Base-by-base conservation (phyloP, 1,284 basidiomycete species). In the Psilocybe mexicana region DNA sequence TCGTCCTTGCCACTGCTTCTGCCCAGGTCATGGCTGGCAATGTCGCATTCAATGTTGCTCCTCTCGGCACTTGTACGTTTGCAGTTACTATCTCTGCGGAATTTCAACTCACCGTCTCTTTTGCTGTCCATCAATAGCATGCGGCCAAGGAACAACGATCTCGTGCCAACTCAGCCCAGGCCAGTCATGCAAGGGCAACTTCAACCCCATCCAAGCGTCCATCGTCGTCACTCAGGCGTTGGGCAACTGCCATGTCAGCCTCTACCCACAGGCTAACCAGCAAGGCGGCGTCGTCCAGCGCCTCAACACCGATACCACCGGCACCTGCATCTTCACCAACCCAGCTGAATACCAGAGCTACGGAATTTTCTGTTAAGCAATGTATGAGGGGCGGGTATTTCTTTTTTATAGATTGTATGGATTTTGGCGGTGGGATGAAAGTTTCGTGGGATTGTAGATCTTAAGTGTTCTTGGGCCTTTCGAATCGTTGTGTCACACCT, bases 171-270 rank as follows among this genome's bases (percentile, higher is more conserved):
- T 43, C 2, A 49, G 52, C 35, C 57, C 57, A n/a, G 53, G 57
- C 28, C 28, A 44, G 14, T 43, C 57, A 23, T 59, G 57, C 48
- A 59, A 59, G 47, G 57, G 53, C n/a, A 59, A 54, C 43, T 59
- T 59, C 48, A 51, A 46, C 47, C 57, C 57, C 7, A 50, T 43
- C 12, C 57, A 59, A 45, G 52, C 57, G 14, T 59, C 57, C 6
- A 55, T 59, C 28, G 53, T 59, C 36, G 52, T 59, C 42, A 59
- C 57, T 40, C 38, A 42, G 10, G 57, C 57, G 23, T 26, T 43
- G 7, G 52, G 52, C 6, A 49, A 54, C 23, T 55, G 57, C 47
- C 57, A 59, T 24, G 43, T 59, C 36, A 59, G 57, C 30, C 42
- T 59, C 12, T 59, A 59, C 43, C 47, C 57, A 23, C 47, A 59